phyloP scores from a whole-genome alignment of 208 protist genomes.

The Novymonas esmeraldas region DNA sequence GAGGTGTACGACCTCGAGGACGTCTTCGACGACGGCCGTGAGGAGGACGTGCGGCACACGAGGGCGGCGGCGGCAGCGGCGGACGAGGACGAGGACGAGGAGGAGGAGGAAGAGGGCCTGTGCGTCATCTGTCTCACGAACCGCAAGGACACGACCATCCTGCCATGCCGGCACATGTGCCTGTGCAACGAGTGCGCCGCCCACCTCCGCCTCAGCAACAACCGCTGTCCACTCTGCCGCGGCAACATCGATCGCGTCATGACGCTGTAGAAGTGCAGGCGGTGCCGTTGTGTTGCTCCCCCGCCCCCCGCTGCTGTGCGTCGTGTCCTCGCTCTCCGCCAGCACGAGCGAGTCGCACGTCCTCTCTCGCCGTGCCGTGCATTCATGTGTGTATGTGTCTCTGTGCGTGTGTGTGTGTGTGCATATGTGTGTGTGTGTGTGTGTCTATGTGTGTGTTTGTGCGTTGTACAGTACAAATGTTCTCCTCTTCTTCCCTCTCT shows the following conservation, averaged over 20 bases:
- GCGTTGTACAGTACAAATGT: too few relatives aligned
- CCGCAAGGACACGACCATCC: constrained; percentile 79
- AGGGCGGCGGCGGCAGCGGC: too few relatives aligned
- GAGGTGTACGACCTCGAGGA: constrained; percentile 86
- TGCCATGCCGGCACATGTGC: constrained; percentile 94
- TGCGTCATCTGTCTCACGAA: constrained; percentile 93
- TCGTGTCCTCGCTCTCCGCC: neutral
- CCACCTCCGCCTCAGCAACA: constrained; percentile 71
- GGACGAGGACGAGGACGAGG: too few relatives aligned
- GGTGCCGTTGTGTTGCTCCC: too few relatives aligned
- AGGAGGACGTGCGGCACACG: constrained; percentile 22
- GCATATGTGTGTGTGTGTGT: too few relatives aligned
- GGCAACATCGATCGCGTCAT: constrained; percentile 69
- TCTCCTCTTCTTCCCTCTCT: too few relatives aligned
- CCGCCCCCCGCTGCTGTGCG: neutral
- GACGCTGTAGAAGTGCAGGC: constrained; percentile 53
- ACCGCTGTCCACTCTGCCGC: constrained; percentile 93
- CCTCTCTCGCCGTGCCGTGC: too few relatives aligned
- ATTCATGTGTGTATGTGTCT: too few relatives aligned
- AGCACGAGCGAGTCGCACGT: too few relatives aligned
- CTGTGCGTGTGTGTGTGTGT: too few relatives aligned
- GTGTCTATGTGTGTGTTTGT: too few relatives aligned
- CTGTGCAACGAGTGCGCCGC: constrained; percentile 88
- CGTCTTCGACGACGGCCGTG: constrained; percentile 68
- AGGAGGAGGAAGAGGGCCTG: constrained; percentile 41